Conservation (phyloP, 2,329 filamentous ascomycete genomes). For the Akanthomyces dipterigenus region DNA sequence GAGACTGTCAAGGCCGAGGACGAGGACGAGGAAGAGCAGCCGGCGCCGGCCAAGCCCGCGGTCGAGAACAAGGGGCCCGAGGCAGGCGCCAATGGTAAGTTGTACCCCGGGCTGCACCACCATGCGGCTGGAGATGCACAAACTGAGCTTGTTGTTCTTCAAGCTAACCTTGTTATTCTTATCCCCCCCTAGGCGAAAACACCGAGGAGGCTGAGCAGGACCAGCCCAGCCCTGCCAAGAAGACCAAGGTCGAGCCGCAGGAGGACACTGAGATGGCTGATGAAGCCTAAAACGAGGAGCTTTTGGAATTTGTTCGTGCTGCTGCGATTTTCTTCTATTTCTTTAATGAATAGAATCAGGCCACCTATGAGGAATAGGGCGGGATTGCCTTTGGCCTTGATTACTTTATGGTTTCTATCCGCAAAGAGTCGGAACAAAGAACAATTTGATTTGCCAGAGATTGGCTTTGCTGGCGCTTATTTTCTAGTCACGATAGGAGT, state of each 20-base stretch:
- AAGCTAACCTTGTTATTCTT: background rate
- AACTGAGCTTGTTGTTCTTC: background rate
- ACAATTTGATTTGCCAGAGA: background rate
- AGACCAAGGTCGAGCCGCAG: constrained; percentile 23
- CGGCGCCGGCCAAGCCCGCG: background rate
- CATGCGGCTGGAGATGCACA: no score
- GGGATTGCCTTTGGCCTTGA: background rate
- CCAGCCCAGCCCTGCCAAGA: constrained; percentile 20
- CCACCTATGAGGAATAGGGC: background rate
- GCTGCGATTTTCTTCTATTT: background rate
- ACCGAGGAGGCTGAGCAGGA: background rate
- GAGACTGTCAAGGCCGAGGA: constrained; percentile 16
- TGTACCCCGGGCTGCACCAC: no score
- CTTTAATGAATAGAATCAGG: background rate
- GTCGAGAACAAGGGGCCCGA: background rate
- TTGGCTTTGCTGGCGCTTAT: background rate
- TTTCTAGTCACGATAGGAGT: background rate
- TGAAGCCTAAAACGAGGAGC: background rate
- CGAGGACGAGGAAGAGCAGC: constrained; percentile 14
- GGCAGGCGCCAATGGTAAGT: background rate
- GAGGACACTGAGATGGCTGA: background rate
- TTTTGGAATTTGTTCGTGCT: background rate
- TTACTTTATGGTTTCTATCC: background rate
- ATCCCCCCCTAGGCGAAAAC: background rate
- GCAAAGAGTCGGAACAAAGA: background rate